These are phyloP conservation scores for Chenopodium formosanum DNA, from an alignment of 148 eudicot species.

Conservation along the genomic window DNA sequence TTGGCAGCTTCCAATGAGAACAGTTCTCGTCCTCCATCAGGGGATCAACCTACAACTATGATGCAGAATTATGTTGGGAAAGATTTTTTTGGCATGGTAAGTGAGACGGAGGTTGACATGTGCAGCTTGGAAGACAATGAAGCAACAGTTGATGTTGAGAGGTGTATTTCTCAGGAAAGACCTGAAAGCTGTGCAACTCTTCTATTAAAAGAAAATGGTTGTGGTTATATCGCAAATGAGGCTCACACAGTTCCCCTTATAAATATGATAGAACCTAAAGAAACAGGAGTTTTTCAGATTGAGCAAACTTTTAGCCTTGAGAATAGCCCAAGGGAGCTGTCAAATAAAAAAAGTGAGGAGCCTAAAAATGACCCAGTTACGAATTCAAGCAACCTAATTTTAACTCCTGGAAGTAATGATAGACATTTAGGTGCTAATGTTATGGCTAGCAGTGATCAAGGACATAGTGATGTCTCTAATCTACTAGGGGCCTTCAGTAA, in stretches of 20 bases:
- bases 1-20: slow-evolving; percentile 27
- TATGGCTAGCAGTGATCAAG: slow-evolving; percentile 22
- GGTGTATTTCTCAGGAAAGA: slow-evolving; percentile 28
- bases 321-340: slow-evolving; percentile 23
- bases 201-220: slow-evolving; percentile 32
- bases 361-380: slow-evolving; percentile 35
- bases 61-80: slow-evolving; percentile 19
- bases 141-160: slow-evolving; percentile 23
- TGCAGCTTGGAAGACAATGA: slow-evolving; percentile 31
- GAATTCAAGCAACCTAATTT: slow-evolving; percentile 32
- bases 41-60: slow-evolving; percentile 26
- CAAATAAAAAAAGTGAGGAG: slow-evolving; percentile 34
- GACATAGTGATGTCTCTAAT: slow-evolving; percentile 38
- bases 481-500: slow-evolving; percentile 32
- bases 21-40: slow-evolving; percentile 15
- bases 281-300: slow-evolving; percentile 27
- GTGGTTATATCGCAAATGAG: slow-evolving; percentile 23
- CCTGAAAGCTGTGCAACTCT: slow-evolving; percentile 24
- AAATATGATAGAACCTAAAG: slow-evolving; percentile 31
- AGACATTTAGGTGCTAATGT: slow-evolving; percentile 28
- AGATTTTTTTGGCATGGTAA: slow-evolving; percentile 29
- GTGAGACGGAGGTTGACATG: slow-evolving; percentile 26
- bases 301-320: slow-evolving; percentile 31
- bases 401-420: slow-evolving; percentile 32
- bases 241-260: slow-evolving; percentile 22